These are phyloP conservation scores for Suhomyces bokatorum DNA, from an alignment of 1,139 yeast genomes.

Conservation along the genomic window DNA sequence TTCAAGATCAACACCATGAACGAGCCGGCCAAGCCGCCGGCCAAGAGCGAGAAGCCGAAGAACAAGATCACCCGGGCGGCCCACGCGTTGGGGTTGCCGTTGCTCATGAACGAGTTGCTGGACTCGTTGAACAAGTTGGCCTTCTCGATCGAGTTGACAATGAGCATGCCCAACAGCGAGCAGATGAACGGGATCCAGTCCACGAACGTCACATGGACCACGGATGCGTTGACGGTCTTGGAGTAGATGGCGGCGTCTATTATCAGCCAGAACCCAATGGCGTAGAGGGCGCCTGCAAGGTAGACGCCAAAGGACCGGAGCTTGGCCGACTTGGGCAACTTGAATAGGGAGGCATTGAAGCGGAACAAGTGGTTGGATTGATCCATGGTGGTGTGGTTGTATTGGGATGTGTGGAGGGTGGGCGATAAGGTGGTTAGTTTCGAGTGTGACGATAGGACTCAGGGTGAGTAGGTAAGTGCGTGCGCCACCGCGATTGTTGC, in stretches of 20 bases:
- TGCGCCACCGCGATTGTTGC: too few relatives aligned
- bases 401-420: not conserved
- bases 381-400: slow-evolving; percentile 29
- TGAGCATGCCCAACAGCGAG: slow-evolving; percentile 85
- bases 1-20: slow-evolving; percentile 84
- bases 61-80: slow-evolving; percentile 89
- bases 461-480: not conserved
- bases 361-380: slow-evolving; percentile 46
- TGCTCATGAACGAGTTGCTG: slow-evolving; percentile 52
- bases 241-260: slow-evolving; percentile 88
- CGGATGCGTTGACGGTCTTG: slow-evolving; percentile 79
- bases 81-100: slow-evolving; percentile 69
- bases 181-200: slow-evolving; percentile 96
- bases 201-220: slow-evolving; percentile 81
- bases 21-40: slow-evolving; percentile 94
- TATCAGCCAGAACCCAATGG: slow-evolving; percentile 87
- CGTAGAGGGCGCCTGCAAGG: slow-evolving; percentile 72
- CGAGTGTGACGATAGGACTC: not conserved
- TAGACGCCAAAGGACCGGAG: slow-evolving; percentile 77
- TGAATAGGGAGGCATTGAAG: slow-evolving; percentile 49
- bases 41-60: slow-evolving; percentile 86
- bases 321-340: slow-evolving; percentile 67
- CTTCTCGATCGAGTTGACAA: slow-evolving; percentile 90
- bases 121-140: slow-evolving; percentile 63
- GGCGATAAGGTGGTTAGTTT: not conserved